phyloP scores from a whole-genome alignment of 179 eudicot genomes.

The Nepenthes alata region DNA sequence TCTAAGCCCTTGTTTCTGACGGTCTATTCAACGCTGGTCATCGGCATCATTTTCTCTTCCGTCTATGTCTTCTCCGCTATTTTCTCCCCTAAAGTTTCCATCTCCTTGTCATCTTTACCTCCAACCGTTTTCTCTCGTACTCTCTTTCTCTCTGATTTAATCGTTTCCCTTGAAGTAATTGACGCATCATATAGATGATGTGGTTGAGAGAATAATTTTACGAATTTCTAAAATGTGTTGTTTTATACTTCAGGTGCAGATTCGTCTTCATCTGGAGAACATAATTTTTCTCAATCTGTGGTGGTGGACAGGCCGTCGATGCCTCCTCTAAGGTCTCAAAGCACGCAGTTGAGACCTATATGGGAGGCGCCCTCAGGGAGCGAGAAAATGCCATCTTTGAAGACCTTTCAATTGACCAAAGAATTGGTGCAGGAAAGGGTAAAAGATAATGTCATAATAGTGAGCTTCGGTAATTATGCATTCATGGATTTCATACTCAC shows the following conservation, averaged over 20 bases:
- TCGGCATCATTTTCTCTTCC: constrained; percentile 56
- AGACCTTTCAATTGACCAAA: constrained; percentile 59
- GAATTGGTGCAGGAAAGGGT: constrained; percentile 71
- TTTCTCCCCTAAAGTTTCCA: constrained; percentile 21
- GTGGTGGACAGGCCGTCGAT: constrained; percentile 9
- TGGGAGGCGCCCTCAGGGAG: constrained; percentile 52
- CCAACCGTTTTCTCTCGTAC: not conserved
- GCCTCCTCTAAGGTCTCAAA: constrained; percentile 13
- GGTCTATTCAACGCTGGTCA: constrained; percentile 50
- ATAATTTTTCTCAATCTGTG: constrained; percentile 24
- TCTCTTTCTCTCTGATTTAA: constrained; percentile 1
- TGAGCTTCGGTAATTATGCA: constrained; percentile 98
- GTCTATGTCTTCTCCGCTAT: constrained; percentile 71
- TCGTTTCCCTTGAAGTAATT: not conserved
- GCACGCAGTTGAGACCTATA: constrained; percentile 24
- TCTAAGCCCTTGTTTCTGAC: constrained; percentile 64
- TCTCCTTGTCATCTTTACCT: constrained; percentile 19
- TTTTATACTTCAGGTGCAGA: constrained; percentile 21
- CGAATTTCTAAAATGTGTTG: not conserved
- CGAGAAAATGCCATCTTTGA: constrained; percentile 56
- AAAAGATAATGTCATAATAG: constrained; percentile 59
- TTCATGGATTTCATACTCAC: constrained; percentile 93
- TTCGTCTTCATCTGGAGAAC: constrained; percentile 15
- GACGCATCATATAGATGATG: not conserved
- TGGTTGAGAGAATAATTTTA: too few species aligned